These are phyloP conservation scores for Fremontodendron californicum DNA, from an alignment of 345 rosid species.

Conservation along the genomic window DNA sequence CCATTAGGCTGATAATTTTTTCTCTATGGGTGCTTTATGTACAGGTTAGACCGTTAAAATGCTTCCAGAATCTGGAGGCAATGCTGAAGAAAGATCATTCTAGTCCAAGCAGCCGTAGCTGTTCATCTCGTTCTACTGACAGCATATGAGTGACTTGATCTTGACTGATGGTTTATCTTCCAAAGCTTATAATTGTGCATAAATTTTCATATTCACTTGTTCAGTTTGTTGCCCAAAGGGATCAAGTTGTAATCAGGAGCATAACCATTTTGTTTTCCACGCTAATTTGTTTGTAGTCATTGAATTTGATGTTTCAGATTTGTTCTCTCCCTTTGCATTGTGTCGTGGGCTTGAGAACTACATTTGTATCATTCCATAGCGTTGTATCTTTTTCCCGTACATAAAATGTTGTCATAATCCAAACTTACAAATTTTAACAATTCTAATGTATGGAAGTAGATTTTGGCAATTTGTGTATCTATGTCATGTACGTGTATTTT, in stretches of 20 bases:
- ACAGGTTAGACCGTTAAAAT: constrained; percentile 68
- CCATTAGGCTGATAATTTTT: not conserved
- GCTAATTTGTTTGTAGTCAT: not conserved
- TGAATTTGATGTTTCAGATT: not conserved
- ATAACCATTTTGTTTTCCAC: not conserved
- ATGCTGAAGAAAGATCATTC: constrained; percentile 62
- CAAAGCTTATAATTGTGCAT: constrained; percentile 10
- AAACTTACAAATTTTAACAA: not conserved
- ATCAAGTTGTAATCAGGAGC: not conserved
- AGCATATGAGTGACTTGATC: constrained; percentile 28
- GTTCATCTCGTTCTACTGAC: constrained; percentile 57
- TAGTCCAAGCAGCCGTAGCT: constrained; percentile 40
- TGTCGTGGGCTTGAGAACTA: constrained; percentile 13
- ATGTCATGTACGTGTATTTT: too few species aligned
- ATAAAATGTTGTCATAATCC: not conserved
- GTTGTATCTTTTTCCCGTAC: constrained; percentile 14
- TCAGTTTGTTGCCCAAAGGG: not conserved
- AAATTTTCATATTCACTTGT: not conserved
- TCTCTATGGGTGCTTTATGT: not conserved
- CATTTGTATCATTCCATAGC: not conserved
- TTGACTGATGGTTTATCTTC: not conserved
- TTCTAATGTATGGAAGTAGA: not conserved
- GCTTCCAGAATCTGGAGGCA: constrained; percentile 67
- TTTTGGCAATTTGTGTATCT: too few species aligned
- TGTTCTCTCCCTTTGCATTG: constrained; percentile 11